These are phyloP conservation scores for Vanilla planifolia DNA, from an alignment of 106 monocot species.

Conservation along the genomic window DNA sequence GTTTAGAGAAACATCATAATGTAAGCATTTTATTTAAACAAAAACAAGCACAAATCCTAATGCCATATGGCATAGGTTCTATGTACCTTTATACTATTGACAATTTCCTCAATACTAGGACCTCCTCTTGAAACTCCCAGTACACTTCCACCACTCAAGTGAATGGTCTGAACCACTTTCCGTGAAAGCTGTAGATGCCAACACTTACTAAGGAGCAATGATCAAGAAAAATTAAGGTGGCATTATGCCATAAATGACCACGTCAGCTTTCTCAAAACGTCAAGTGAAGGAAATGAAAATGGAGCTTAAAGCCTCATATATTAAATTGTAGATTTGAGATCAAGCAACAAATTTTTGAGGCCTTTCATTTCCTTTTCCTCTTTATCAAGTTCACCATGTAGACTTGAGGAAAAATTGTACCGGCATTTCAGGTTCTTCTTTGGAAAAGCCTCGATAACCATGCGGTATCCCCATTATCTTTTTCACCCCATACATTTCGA, in stretches of 20 bases:
- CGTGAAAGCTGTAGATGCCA: constrained; percentile 4
- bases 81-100: constrained; percentile 58
- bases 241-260: background rate
- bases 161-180: constrained; percentile 27
- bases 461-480: constrained; percentile 6
- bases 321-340: background rate
- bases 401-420: background rate
- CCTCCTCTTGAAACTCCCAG: constrained; percentile 64
- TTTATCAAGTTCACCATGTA: background rate
- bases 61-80: background rate
- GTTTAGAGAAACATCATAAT: background rate
- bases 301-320: background rate
- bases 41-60: background rate
- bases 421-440: constrained; percentile 7
- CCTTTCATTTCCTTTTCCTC: constrained; percentile 2
- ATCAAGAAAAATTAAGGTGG: background rate
- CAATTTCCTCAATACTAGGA: constrained; percentile 31
- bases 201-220: background rate
- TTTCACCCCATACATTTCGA: constrained; percentile 9
- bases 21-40: background rate
- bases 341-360: background rate
- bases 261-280: background rate
- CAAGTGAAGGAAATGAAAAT: background rate
- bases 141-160: constrained; percentile 54
- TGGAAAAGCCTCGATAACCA: constrained; percentile 3